These are phyloP conservation scores for Phellopilus nigrolimitatus DNA, from an alignment of 1,284 basidiomycete genomes.

Conservation along the genomic window DNA sequence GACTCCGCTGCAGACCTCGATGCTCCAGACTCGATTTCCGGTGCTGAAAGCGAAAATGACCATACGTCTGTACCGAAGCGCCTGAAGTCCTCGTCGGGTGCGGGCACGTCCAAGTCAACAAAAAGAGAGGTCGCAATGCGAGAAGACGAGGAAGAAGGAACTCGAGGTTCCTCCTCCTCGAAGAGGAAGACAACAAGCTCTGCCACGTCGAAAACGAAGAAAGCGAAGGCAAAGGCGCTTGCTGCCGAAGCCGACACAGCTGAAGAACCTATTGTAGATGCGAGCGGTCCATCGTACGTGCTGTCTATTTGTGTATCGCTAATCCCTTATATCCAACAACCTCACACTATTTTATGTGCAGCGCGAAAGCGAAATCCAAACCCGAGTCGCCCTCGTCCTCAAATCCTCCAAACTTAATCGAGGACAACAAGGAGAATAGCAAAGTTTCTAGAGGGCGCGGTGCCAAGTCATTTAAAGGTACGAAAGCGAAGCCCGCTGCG, in stretches of 20 bases:
- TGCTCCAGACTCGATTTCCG: background rate
- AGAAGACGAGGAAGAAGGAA: no score
- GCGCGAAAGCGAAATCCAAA: background rate
- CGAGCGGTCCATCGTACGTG: background rate
- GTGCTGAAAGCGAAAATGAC: no score
- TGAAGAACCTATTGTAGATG: background rate
- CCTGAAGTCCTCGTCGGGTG: background rate
- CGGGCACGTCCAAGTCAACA: no score
- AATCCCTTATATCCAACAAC: no score
- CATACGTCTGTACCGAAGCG: background rate
- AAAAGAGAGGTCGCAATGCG: no score
- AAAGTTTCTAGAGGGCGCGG: background rate
- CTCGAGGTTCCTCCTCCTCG: no score
- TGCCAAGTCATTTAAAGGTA: background rate
- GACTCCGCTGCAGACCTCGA: background rate
- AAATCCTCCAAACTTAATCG: no score
- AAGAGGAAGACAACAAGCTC: no score
- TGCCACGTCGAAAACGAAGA: background rate
- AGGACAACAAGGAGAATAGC: background rate
- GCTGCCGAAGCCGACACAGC: background rate
- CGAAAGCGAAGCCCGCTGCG: background rate
- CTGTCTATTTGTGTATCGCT: no score
- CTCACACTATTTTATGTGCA: no score
- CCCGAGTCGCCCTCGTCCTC: background rate
- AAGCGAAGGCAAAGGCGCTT: background rate